A percentile compares a stretch with the other conserved stretches of the same genome.
Conservation (phyloP, 1,284 basidiomycete species). For the Ustilago crameri region DNA sequence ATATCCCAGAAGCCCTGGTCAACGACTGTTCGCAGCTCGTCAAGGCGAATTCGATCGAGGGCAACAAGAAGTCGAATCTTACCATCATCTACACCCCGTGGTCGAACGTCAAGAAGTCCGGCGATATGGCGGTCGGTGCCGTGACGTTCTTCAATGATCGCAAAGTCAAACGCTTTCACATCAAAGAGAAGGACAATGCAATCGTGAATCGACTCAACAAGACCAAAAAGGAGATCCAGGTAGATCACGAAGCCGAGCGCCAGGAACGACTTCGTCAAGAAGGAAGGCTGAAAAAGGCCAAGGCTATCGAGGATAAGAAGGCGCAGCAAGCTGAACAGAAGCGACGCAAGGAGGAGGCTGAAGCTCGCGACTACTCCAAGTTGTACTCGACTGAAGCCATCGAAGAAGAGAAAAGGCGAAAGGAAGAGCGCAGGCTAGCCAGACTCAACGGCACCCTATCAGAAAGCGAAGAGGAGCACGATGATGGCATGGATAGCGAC, state of each 20-base stretch:
- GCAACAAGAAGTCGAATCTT: conserved; percentile 93
- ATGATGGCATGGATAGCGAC: conserved; percentile 53
- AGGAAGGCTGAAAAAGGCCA: conserved; percentile 56
- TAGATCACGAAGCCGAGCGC: conserved; percentile 90
- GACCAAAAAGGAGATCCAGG: conserved; percentile 77
- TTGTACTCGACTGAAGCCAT: conserved; percentile 62
- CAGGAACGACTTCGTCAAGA: conserved; percentile 72
- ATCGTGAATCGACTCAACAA: conserved; percentile 96
- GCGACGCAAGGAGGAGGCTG: conserved; percentile 73
- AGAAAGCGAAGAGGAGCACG: conserved; percentile 35
- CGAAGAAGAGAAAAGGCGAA: conserved; percentile 50
- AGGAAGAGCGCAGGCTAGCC: conserved; percentile 41
- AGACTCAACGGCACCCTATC: conserved; percentile 25
- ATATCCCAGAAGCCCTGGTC: conserved; percentile 81
- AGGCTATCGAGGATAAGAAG: conserved; percentile 55
- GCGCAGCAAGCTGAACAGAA: conserved; percentile 50
- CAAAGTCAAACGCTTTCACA: conserved; percentile 75
- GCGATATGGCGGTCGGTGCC: conserved; percentile 79
- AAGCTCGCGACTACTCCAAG: conserved; percentile 66
- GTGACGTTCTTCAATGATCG: conserved; percentile 94
- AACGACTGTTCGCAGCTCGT: conserved; percentile 91
- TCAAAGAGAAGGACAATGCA: conserved; percentile 83
- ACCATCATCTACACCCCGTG: conserved; percentile 91
- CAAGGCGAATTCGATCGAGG: conserved; percentile 97
- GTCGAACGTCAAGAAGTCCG: conserved; percentile 63